These are phyloP conservation scores for Ilyonectria mors-panacis DNA, from an alignment of 2,329 filamentous ascomycete species.

Conservation along the genomic window DNA sequence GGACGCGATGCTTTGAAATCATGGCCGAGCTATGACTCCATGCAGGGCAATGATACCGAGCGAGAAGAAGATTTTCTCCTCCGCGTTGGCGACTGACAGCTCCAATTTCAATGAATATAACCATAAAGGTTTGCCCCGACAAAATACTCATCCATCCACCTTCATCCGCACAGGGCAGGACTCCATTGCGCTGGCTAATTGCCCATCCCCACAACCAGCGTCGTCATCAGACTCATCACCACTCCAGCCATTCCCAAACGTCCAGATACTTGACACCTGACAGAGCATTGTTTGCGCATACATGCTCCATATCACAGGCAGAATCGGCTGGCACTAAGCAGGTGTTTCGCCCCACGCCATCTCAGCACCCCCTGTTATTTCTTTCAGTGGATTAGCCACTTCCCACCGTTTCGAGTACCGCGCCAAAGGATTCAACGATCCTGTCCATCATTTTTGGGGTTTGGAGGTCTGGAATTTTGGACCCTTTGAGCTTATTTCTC, in stretches of 20 bases:
- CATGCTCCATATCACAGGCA: neutral
- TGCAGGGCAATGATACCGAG: neutral
- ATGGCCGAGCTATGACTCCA: neutral
- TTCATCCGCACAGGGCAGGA: neutral
- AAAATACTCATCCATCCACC: neutral
- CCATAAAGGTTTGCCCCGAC: neutral
- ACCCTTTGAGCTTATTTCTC: neutral
- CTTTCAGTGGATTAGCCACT: neutral
- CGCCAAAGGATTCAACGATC: neutral
- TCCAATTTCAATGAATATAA: neutral
- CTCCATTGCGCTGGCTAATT: neutral
- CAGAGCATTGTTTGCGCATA: neutral
- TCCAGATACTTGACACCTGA: neutral
- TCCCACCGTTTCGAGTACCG: neutral
- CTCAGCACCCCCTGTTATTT: neutral
- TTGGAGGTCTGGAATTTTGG: neutral
- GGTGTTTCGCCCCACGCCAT: neutral
- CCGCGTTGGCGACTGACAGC: neutral
- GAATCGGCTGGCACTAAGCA: neutral
- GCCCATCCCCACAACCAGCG: neutral
- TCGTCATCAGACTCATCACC: slow-evolving; percentile 3
- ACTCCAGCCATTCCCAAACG: neutral
- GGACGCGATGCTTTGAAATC: too few relatives aligned
- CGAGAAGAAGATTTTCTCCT: neutral
- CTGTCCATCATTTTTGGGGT: neutral